Evolutionary conservation across 192 early-diverging fungal genomes (phyloP).

Genomic region (Backusella macrospora): DNA sequence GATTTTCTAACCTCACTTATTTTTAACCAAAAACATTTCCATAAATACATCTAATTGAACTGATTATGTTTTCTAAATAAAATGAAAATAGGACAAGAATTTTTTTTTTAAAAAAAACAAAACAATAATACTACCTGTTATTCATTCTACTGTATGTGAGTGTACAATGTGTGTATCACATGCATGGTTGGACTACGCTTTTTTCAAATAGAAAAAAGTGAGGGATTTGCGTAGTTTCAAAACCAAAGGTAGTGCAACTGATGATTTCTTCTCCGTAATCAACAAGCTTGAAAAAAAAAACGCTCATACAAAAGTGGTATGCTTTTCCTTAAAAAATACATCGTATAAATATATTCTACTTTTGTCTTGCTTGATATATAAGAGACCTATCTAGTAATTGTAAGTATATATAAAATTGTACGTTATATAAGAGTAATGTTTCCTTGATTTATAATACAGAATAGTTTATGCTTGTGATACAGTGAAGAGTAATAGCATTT

Average conservation of each 20-base stretch:
- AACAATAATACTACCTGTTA: neutral
- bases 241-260: neutral
- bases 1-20: no score
- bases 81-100: no score
- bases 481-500: no score
- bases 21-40: neutral
- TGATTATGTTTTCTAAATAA: no score
- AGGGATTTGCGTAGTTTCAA: neutral
- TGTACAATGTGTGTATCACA: neutral
- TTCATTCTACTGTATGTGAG: neutral
- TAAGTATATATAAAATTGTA: no score
- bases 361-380: neutral
- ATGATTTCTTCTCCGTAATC: conserved; percentile 11
- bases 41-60: no score
- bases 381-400: no score
- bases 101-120: neutral
- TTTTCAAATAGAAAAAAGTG: neutral
- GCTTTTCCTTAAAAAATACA: neutral
- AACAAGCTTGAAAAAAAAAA: neutral
- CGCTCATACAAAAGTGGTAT: neutral
- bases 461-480: no score
- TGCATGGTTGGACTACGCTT: neutral
- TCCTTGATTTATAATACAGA: no score
- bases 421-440: no score
- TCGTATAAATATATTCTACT: neutral